These are phyloP conservation scores for Strigomonas culicis DNA, from an alignment of 208 protist genomes.

Conservation along the genomic window DNA sequence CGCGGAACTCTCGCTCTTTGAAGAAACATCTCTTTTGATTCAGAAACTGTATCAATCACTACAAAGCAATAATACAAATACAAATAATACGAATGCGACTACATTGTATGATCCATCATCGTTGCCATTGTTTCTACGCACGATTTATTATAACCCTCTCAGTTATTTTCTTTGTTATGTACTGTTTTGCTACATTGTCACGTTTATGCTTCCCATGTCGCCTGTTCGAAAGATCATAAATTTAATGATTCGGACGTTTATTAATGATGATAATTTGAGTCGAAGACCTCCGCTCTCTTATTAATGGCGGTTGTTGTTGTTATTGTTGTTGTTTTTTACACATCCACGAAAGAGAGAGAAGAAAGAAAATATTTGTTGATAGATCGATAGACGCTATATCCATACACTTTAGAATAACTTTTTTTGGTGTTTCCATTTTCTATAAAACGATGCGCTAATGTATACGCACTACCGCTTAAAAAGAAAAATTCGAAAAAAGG, in stretches of 20 bases:
- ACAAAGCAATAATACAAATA: not conserved
- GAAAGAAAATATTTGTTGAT: slow-evolving; percentile 5
- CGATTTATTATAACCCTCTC: not conserved
- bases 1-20: not conserved
- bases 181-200: not conserved
- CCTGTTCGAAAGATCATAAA: not conserved
- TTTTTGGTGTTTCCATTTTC: not conserved
- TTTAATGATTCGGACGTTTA: not conserved
- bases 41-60: too few relatives aligned
- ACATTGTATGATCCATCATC: not conserved
- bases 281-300: slow-evolving; percentile 34
- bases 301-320: slow-evolving; percentile 16
- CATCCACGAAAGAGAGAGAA: not conserved
- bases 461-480: too few relatives aligned
- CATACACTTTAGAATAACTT: slow-evolving; percentile 1
- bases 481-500: not conserved
- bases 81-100: not conserved
- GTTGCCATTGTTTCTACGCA: not conserved
- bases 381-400: not conserved
- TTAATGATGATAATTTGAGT: slow-evolving; percentile 34
- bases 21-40: not conserved
- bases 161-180: slow-evolving; percentile 5
- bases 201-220: not conserved
- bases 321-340: slow-evolving; percentile 19
- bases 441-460: not conserved